Base-by-base conservation (phyloP, 2,329 filamentous ascomycete genomes). In the Dactylellina leptospora region DNA sequence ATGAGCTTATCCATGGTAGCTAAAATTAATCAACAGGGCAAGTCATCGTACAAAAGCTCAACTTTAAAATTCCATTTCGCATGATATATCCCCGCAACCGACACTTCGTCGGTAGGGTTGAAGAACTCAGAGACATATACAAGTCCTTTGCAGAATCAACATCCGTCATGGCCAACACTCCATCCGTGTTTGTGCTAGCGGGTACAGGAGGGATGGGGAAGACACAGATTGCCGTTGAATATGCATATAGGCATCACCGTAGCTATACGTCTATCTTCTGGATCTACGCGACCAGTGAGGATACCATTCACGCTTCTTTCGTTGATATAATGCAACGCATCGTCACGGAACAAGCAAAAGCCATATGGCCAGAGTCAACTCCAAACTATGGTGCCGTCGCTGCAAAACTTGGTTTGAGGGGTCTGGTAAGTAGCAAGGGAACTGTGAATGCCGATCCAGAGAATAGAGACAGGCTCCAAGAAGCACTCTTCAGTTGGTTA, bases 211-310 rank as follows among this genome's bases (percentile, higher is more conserved):
- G 54, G 8, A 59, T 59, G 50, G 50, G 50, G 3, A 64, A 64
- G 22, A 64, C 50, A 0, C 50, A 64, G 30, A 56, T 50, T 13
- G 38, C 54, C 27, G 22, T 59, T 25, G 38, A 59, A n/a, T 59
- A 59, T 20, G 38, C 38, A 23, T 59, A 59, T 25, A 13, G 23
- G 8, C 16, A 59, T 10, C 13, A 47, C 4, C 8, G 23, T 9
- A 11, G 36, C 9, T 59, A 47, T 16, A 59, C 38, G 3, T 22
- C 38, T 45, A 13, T 59, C 22, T 59, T 59, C 11, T 59, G 38
- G 38, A 2, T 47, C 23, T 47, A 2, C 11, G 38, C 23, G 2
- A 25, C 38, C 20, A 59, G n/a, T 30, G 38, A 47, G 10, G 38
- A 59, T 3, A 33, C 38, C 13, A 13, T 47, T 20, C 38, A 25